Evolutionary conservation across 345 rosid genomes (phyloP).

Genomic region (Gynandropsis gynandra): DNA sequence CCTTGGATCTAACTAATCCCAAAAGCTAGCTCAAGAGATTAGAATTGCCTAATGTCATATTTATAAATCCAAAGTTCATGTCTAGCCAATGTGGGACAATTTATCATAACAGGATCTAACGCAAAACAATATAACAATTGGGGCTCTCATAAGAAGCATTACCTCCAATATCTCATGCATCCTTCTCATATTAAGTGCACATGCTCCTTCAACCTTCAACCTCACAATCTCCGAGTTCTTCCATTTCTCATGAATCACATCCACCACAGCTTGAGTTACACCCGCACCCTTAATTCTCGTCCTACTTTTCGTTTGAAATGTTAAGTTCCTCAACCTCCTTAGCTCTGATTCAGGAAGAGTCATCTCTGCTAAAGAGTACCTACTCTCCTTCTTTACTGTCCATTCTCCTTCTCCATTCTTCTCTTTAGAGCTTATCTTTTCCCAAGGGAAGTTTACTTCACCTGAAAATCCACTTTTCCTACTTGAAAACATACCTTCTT

Average conservation of each 20-base stretch:
- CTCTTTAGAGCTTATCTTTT: too few species aligned
- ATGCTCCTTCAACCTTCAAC: slow-evolving; percentile 71
- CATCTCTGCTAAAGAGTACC: slow-evolving; percentile 62
- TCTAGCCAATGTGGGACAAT: too few species aligned
- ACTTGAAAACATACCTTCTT: too few species aligned
- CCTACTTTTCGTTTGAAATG: slow-evolving; percentile 54
- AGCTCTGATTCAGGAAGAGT: slow-evolving; percentile 69
- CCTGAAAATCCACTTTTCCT: slow-evolving; percentile 54
- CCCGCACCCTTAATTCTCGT: slow-evolving; percentile 56
- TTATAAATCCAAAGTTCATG: too few species aligned
- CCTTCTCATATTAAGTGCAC: slow-evolving; percentile 86
- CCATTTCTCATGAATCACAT: slow-evolving; percentile 70
- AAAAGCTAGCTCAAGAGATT: too few species aligned
- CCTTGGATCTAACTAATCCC: too few species aligned
- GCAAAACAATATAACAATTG: too few species aligned
- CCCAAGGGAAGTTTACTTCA: slow-evolving; percentile 86
- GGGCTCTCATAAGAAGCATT: slow-evolving; percentile 26
- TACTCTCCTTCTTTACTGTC: slow-evolving; percentile 48
- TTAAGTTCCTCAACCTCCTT: slow-evolving; percentile 70
- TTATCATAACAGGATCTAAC: too few species aligned
- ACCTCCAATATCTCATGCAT: slow-evolving; percentile 95
- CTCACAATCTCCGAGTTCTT: slow-evolving; percentile 71
- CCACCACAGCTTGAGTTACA: slow-evolving; percentile 66
- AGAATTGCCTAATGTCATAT: too few species aligned
- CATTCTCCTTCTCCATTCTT: slow-evolving; percentile 35